Conservation (phyloP, 2,329 filamentous ascomycete genomes). For the Beauveria caledonica region DNA sequence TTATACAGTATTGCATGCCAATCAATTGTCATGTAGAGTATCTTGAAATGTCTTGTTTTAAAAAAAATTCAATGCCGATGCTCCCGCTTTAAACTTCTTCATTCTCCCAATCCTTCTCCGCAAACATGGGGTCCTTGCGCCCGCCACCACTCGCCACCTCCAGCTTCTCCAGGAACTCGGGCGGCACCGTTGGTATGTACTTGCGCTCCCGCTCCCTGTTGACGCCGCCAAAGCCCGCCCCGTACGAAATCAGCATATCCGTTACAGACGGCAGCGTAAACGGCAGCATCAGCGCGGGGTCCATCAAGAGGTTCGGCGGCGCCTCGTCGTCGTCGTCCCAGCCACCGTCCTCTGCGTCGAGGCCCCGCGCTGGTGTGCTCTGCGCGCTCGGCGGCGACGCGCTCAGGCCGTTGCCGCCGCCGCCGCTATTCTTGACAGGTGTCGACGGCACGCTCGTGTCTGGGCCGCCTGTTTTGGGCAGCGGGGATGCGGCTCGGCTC, state of each 20-base stretch:
- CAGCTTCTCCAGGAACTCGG: conserved; percentile 84
- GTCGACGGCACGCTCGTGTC: conserved; percentile 33
- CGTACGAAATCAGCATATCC: conserved; percentile 94
- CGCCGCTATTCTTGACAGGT: conserved; percentile 32
- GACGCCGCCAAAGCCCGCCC: conserved; percentile 85
- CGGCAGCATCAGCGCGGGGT: conserved; percentile 85
- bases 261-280: conserved; percentile 94
- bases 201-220: conserved; percentile 88
- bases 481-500: conserved; percentile 38
- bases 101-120: conserved; percentile 59
- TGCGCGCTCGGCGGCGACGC: conserved; percentile 32
- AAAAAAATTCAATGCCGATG: neutral
- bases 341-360: conserved; percentile 32
- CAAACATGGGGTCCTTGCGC: conserved; percentile 49
- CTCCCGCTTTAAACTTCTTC: conserved; percentile 42
- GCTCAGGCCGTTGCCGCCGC: conserved; percentile 37
- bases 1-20: neutral
- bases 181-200: conserved; percentile 91
- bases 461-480: conserved; percentile 18
- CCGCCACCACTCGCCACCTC: conserved; percentile 46
- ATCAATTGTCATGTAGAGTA: neutral
- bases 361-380: conserved; percentile 29
- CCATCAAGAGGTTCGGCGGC: conserved; percentile 69
- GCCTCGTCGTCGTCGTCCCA: conserved; percentile 55
- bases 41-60: neutral